Evolutionary conservation across 139 green algal genomes (phyloP), one percentile per base, ranked within the genome.

Genomic region (Chlorella sp.): DNA sequence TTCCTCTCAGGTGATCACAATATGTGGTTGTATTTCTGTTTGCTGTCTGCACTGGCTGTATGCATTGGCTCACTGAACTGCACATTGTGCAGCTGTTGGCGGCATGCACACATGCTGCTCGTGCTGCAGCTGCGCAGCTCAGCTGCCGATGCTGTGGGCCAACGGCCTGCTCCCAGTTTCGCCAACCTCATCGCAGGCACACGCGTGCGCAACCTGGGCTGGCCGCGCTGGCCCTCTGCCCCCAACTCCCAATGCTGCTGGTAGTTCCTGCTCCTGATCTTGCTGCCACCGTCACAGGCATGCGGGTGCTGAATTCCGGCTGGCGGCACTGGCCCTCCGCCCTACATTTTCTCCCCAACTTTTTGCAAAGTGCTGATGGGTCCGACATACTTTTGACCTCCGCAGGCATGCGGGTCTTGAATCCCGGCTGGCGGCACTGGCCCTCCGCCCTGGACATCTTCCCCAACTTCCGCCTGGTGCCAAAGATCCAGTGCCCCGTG

Each of bases 291-390:
- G 32, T 4, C 84, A 69, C 83, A 91, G 90, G 96, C 44, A 91
- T 99, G 82, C 90, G 96, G 6, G 95, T 98, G 58, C 87, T 99
- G 51, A 94, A 95, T 65, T 94, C 95, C 0, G 89, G 85, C 34
- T 86, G 96, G 64, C 92, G 85, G 54, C 91, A 88, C 46, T 98
- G 95, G 94, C 95, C 94, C 0, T 34, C 85, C 17, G 95, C 87
- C 80, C 68, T 87, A 4, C 95, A 98, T 84, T 92, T 98, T 30
- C 97, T 93, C 86, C 91, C 92, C 28, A 98, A 98, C 87, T 87
- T 93, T n/a, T n/a, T n/a, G n/a, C n/a, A n/a, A n/a, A n/a, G n/a
- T n/a, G n/a, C n/a, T n/a, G n/a, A n/a, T n/a, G n/a, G n/a, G n/a
- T n/a, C n/a, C n/a, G n/a, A n/a, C n/a, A n/a, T n/a, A n/a, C n/a